Conservation (phyloP, 495 filamentous ascomycete species). For the Penicillium samsonianum region DNA sequence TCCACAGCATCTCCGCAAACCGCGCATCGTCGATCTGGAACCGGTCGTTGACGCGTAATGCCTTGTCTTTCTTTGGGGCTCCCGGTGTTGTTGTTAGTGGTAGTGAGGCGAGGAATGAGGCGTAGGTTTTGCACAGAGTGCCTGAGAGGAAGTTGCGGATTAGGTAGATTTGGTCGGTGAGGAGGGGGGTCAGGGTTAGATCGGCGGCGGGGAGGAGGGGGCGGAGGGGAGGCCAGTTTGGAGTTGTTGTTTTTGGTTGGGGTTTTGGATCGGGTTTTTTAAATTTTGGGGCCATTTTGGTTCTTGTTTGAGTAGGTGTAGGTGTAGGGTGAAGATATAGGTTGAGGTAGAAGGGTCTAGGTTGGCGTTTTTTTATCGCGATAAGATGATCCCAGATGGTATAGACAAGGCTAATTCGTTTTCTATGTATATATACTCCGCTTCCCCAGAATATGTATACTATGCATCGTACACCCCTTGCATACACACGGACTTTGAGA, state of each 20-base stretch:
- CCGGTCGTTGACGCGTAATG: constrained; percentile 86
- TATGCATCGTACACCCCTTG: background rate
- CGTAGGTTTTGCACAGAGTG: constrained; percentile 79
- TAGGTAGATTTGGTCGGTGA: constrained; percentile 70
- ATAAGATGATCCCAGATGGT: constrained; percentile 9
- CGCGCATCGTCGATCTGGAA: constrained; percentile 76
- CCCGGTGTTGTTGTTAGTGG: constrained; percentile 80
- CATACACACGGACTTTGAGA: background rate
- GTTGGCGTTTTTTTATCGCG: background rate
- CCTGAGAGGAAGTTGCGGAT: constrained; percentile 76
- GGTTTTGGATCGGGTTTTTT: constrained; percentile 27
- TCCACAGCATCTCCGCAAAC: constrained; percentile 78
- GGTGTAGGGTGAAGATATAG: background rate
- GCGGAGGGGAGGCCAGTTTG: constrained; percentile 77
- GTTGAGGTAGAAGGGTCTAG: background rate
- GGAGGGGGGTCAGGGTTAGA: constrained; percentile 58
- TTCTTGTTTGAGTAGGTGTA: background rate
- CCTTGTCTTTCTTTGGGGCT: constrained; percentile 81
- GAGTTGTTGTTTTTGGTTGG: constrained; percentile 33
- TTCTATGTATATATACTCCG: background rate
- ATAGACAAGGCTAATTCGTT: too few species aligned
- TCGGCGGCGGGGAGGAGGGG: constrained; percentile 69
- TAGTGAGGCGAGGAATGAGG: constrained; percentile 72
- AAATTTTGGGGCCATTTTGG: constrained; percentile 26
- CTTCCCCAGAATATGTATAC: constrained; percentile 7